Conservation (phyloP, 2,329 filamentous ascomycete genomes). For the Podosphaera xanthii region DNA sequence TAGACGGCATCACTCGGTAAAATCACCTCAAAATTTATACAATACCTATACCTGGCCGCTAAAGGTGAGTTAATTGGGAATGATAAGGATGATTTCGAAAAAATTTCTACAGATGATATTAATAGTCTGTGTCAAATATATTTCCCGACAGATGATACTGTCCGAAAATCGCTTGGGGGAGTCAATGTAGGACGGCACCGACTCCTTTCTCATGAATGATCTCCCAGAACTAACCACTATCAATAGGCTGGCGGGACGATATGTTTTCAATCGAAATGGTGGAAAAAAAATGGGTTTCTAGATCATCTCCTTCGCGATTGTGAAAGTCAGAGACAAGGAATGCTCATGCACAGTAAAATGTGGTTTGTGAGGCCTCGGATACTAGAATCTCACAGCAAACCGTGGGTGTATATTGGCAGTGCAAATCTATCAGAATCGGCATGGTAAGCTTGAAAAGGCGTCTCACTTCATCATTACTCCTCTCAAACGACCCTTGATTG, state of each 20-base stretch:
- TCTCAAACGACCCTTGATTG: too few relatives aligned
- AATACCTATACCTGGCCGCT: conserved; percentile 32
- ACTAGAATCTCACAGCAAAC: background rate
- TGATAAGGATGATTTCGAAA: conserved; percentile 13
- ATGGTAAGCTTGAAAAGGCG: conserved; percentile 34
- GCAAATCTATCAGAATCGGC: conserved; percentile 85
- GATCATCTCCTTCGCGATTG: conserved; percentile 50
- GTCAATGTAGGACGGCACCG: background rate
- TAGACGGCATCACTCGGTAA: conserved; percentile 64
- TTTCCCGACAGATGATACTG: conserved; percentile 55
- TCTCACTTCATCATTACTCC: too few relatives aligned
- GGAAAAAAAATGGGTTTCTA: conserved; percentile 47
- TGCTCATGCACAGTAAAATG: conserved; percentile 80
- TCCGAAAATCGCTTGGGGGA: conserved; percentile 40
- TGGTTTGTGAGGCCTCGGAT: conserved; percentile 23
- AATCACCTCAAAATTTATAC: conserved; percentile 44
- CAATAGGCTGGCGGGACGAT: conserved; percentile 54
- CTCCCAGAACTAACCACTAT: background rate
- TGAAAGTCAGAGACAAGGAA: conserved; percentile 40
- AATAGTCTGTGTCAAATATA: conserved; percentile 45
- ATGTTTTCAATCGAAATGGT: conserved; percentile 51
- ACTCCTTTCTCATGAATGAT: background rate
- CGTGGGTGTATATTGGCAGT: conserved; percentile 75
- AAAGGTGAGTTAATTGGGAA: conserved; percentile 26
- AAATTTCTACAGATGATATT: conserved; percentile 9